Evolutionary conservation across 345 rosid genomes (phyloP).

Genomic region (Brassica cretica): DNA sequence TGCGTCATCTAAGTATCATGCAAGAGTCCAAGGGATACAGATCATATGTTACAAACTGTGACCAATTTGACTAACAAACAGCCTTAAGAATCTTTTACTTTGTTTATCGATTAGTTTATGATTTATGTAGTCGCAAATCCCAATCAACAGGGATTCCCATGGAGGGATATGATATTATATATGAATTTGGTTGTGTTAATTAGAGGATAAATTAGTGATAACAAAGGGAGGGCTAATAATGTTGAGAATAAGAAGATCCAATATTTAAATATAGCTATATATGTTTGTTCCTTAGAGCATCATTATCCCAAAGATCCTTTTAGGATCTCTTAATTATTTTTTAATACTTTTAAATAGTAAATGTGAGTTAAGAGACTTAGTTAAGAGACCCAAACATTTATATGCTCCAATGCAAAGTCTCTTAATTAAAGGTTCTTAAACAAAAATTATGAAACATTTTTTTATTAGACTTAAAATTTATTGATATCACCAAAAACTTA

Average conservation of each 20-base stretch:
- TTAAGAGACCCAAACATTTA: too few relatives aligned
- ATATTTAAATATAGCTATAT: neutral
- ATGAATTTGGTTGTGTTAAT: neutral
- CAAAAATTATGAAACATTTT: too few relatives aligned
- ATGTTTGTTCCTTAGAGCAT: neutral
- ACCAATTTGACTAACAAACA: constrained; percentile 19
- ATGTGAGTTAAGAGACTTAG: too few relatives aligned
- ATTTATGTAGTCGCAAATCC: constrained; percentile 11
- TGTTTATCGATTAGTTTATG: neutral
- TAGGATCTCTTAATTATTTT: too few relatives aligned
- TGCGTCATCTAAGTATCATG: constrained; percentile 7
- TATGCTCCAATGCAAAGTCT: too few relatives aligned
- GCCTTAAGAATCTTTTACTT: constrained; percentile 6
- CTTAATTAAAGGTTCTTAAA: too few relatives aligned
- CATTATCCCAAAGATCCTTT: too few relatives aligned
- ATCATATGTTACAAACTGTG: constrained; percentile 5
- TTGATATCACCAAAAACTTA: neutral
- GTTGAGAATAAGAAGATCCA: constrained; percentile 1
- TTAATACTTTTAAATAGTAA: too few relatives aligned
- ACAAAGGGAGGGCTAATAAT: neutral
- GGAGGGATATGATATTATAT: constrained; percentile 12
- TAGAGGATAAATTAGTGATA: neutral
- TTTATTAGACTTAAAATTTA: too few relatives aligned
- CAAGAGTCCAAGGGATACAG: constrained; percentile 11
- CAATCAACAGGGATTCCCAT: constrained; percentile 12